Evolutionary conservation across 2,329 filamentous ascomycete genomes (phyloP).

Genomic region (Parascedosporium putredinis): DNA sequence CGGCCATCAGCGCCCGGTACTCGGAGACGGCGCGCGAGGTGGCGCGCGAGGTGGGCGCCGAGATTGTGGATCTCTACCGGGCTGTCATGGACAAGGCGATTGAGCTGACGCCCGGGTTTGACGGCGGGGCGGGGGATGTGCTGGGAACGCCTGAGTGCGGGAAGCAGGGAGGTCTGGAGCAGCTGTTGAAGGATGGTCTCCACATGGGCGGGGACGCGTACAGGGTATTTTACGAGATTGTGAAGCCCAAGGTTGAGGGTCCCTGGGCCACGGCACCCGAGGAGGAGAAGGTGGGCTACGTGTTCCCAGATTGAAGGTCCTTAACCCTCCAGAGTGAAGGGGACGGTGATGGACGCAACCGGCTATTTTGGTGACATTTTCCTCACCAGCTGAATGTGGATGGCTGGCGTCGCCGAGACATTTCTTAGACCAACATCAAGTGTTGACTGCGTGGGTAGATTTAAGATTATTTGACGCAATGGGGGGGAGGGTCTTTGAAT

Average conservation of each 20-base stretch:
- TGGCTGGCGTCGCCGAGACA: too few species aligned
- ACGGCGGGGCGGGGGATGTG: conserved; percentile 35
- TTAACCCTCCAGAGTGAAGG: conserved; percentile 9
- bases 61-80: conserved; percentile 70
- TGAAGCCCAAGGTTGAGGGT: conserved; percentile 36
- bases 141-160: conserved; percentile 41
- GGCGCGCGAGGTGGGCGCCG: conserved; percentile 57
- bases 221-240: conserved; percentile 36
- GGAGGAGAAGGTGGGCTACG: conserved; percentile 27
- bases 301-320: conserved; percentile 36
- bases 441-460: too few species aligned
- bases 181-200: conserved; percentile 46
- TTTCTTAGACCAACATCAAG: too few species aligned
- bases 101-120: conserved; percentile 45
- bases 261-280: conserved; percentile 24
- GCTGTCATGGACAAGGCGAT: conserved; percentile 63
- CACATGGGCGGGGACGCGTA: conserved; percentile 47
- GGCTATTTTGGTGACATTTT: too few species aligned
- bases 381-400: background rate
- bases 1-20: conserved; percentile 43
- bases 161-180: conserved; percentile 37
- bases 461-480: too few species aligned
- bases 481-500: too few species aligned
- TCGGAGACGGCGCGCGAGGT: conserved; percentile 52
- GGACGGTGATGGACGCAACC: too few species aligned